Percentiles rank a stretch among this genome's conserved stretches.
Conservation (phyloP, 2,329 filamentous ascomycete species). For the Diplodia scrobiculata region DNA sequence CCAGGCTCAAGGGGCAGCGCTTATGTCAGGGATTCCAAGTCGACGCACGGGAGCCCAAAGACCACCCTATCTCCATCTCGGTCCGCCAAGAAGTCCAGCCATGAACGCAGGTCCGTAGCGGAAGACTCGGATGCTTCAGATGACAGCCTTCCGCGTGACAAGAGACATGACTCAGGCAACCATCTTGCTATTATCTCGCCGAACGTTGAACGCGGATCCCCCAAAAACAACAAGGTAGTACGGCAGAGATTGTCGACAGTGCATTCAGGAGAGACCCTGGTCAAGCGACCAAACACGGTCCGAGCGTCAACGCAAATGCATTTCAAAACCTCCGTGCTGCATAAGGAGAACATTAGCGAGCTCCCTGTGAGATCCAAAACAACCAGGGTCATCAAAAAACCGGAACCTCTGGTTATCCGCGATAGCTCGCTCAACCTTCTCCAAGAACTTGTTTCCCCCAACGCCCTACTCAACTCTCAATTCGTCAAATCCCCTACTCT, state of each 20-base stretch:
- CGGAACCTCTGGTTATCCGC: conserved; percentile 39
- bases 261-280: conserved; percentile 33
- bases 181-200: conserved; percentile 28
- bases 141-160: conserved; percentile 33
- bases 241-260: conserved; percentile 43
- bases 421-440: conserved; percentile 46
- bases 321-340: conserved; percentile 31
- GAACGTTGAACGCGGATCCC: conserved; percentile 30
- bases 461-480: conserved; percentile 40
- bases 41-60: conserved; percentile 35
- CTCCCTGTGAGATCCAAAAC: conserved; percentile 8
- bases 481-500: conserved; percentile 45
- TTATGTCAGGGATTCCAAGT: conserved; percentile 37
- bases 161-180: conserved; percentile 31
- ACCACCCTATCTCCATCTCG: conserved; percentile 31
- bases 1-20: conserved; percentile 44
- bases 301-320: conserved; percentile 34
- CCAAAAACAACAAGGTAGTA: conserved; percentile 36
- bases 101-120: conserved; percentile 35
- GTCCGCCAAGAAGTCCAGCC: conserved; percentile 37
- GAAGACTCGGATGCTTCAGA: conserved; percentile 36
- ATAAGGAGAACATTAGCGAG: conserved; percentile 28
- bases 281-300: conserved; percentile 21
- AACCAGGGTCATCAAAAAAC: conserved; percentile 29
- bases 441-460: conserved; percentile 44